A percentile compares a stretch with the other conserved stretches of the same genome.
Conservation (phyloP, 371 early-diverging fungal genomes). For the Mucor lusitanicus region DNA sequence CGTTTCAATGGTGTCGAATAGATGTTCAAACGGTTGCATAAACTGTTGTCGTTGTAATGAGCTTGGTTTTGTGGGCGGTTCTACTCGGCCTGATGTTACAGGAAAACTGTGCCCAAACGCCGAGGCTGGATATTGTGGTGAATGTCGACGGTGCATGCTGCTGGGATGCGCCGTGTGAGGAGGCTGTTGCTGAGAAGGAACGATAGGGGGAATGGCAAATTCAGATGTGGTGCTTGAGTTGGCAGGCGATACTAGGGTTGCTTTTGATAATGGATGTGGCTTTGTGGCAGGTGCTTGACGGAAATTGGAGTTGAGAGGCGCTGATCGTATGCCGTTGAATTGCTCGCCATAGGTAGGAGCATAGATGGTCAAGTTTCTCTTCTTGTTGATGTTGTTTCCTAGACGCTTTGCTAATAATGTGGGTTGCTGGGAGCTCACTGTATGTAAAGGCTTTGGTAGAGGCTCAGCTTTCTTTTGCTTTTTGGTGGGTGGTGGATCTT, state of each 20-base stretch:
- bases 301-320: conserved; percentile 58
- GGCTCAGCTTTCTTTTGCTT: conserved; percentile 6
- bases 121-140: conserved; percentile 18
- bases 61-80: conserved; percentile 26
- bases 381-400: conserved; percentile 25
- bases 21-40: conserved; percentile 59
- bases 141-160: conserved; percentile 18
- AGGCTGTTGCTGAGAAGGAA: conserved; percentile 45
- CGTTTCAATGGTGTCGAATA: conserved; percentile 64
- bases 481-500: conserved; percentile 14
- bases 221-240: conserved; percentile 19
- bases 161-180: conserved; percentile 25
- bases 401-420: conserved; percentile 38
- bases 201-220: conserved; percentile 52
- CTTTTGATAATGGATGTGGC: conserved; percentile 18
- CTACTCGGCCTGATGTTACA: conserved; percentile 3
- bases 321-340: conserved; percentile 52
- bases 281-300: conserved; percentile 19
- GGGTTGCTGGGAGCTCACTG: conserved; percentile 38
- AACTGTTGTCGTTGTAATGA: conserved; percentile 43
- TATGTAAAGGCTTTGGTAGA: conserved; percentile 41
- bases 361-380: conserved; percentile 58
- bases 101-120: conserved; percentile 12
- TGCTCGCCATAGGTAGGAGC: conserved; percentile 60
- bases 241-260: conserved; percentile 14